Conservation (phyloP, 2,329 filamentous ascomycete genomes). For the Escovopsis sp. region DNA sequence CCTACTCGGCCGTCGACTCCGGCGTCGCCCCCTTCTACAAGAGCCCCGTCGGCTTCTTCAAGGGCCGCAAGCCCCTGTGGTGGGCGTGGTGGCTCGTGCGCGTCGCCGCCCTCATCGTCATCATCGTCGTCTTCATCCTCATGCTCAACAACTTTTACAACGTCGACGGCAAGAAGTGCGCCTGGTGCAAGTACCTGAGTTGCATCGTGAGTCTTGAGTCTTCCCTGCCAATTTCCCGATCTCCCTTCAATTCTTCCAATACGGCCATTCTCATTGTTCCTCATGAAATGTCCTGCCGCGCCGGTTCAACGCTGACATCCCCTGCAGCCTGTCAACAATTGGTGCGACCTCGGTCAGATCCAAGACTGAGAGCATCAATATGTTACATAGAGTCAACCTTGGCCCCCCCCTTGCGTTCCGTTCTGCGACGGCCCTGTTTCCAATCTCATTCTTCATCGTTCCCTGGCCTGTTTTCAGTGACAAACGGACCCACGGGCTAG, state of each 20-base stretch:
- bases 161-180: constrained; percentile 52
- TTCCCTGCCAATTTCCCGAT: neutral
- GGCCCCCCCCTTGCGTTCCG: too few species aligned
- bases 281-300: too few species aligned
- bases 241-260: too few species aligned
- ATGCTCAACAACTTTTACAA: constrained; percentile 86
- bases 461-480: neutral
- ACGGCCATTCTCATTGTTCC: too few species aligned
- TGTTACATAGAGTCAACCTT: too few species aligned
- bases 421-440: too few species aligned
- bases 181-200: constrained; percentile 90
- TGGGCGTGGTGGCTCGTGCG: constrained; percentile 95
- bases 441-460: neutral
- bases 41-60: constrained; percentile 67
- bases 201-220: constrained; percentile 58
- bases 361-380: too few species aligned
- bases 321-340: constrained; percentile 46
- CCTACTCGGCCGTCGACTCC: constrained; percentile 53
- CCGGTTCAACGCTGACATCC: too few species aligned
- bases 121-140: constrained; percentile 73
- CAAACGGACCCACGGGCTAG: neutral
- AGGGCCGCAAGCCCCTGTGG: constrained; percentile 83
- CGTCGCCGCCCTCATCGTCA: constrained; percentile 61
- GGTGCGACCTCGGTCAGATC: constrained; percentile 43
- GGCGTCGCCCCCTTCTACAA: constrained; percentile 41